Evolutionary conservation across 1,284 basidiomycete genomes (phyloP).

Genomic region (Malassezia pachydermatis): DNA sequence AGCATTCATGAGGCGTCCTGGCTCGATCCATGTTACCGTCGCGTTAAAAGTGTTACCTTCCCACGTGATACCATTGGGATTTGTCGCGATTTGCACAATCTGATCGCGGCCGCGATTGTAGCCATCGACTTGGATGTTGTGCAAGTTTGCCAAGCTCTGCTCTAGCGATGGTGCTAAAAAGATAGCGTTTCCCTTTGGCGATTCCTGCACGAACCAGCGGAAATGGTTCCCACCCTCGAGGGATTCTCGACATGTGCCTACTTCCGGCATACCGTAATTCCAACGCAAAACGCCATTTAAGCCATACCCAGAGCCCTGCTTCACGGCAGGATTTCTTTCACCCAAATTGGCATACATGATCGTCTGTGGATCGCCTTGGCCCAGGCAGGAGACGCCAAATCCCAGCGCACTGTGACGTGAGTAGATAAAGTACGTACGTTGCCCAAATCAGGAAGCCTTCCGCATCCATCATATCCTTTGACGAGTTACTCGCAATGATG

Average conservation of each 20-base stretch:
- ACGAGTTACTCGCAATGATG: conserved; percentile 38
- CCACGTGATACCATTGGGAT: conserved; percentile 48
- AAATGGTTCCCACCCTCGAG: conserved; percentile 80
- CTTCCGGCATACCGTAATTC: conserved; percentile 32
- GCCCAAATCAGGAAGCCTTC: conserved; percentile 44
- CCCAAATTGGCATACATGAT: conserved; percentile 37
- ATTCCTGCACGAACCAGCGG: conserved; percentile 74
- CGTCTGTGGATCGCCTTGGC: conserved; percentile 34
- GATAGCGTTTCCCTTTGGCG: conserved; percentile 56
- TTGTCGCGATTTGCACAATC: conserved; percentile 51
- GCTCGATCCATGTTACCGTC: conserved; percentile 33
- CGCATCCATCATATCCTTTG: conserved; percentile 25
- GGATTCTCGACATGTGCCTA: conserved; percentile 55
- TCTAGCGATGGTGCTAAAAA: conserved; percentile 60
- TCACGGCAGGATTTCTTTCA: conserved; percentile 23
- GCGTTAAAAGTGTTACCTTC: conserved; percentile 29
- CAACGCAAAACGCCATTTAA: conserved; percentile 36
- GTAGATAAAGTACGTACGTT: conserved; percentile 21
- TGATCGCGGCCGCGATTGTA: conserved; percentile 57
- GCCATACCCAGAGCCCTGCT: conserved; percentile 31
- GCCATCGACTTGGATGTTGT: conserved; percentile 29
- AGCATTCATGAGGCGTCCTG: conserved; percentile 42
- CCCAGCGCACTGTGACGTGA: conserved; percentile 30
- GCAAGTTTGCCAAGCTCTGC: conserved; percentile 23
- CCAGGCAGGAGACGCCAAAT: conserved; percentile 45